Evolutionary conservation across 2,329 filamentous ascomycete species (phyloP).

Genomic region (Fusarium oxysporum): DNA sequence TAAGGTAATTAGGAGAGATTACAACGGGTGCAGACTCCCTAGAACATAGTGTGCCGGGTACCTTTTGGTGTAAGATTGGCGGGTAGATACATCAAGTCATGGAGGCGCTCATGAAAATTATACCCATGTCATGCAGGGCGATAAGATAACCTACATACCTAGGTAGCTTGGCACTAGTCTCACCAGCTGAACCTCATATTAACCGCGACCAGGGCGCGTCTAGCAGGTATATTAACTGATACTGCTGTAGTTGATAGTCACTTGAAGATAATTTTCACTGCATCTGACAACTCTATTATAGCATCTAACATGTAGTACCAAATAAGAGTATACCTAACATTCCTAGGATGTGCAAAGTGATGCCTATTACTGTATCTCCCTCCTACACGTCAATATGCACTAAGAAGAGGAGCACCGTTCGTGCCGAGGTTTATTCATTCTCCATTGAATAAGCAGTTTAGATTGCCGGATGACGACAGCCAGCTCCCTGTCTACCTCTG

Average conservation of each 20-base stretch:
- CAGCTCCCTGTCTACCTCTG: background rate
- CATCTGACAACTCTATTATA: background rate
- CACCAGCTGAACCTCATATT: background rate
- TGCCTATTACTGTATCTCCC: background rate
- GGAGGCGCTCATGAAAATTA: slow-evolving; percentile 17
- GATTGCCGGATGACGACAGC: slow-evolving; percentile 27
- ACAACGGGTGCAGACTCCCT: slow-evolving; percentile 10
- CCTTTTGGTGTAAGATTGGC: slow-evolving; percentile 19
- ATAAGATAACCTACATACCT: slow-evolving; percentile 33
- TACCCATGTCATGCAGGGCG: slow-evolving; percentile 29
- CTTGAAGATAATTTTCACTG: background rate
- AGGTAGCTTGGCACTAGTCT: background rate
- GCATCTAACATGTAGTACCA: background rate
- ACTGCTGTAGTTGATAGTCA: background rate
- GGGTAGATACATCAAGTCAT: slow-evolving; percentile 12
- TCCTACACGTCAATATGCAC: background rate
- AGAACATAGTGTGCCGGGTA: slow-evolving; percentile 15
- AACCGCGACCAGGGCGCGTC: background rate
- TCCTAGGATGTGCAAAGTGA: background rate
- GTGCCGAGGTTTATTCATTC: slow-evolving; percentile 40
- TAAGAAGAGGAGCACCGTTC: slow-evolving; percentile 14
- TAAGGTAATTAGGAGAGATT: slow-evolving; percentile 34
- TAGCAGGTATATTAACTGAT: background rate
- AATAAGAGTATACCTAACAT: background rate
- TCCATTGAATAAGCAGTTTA: background rate